phyloP scores from a whole-genome alignment of 1,284 basidiomycete species.

The Ustilago cynodontis region DNA sequence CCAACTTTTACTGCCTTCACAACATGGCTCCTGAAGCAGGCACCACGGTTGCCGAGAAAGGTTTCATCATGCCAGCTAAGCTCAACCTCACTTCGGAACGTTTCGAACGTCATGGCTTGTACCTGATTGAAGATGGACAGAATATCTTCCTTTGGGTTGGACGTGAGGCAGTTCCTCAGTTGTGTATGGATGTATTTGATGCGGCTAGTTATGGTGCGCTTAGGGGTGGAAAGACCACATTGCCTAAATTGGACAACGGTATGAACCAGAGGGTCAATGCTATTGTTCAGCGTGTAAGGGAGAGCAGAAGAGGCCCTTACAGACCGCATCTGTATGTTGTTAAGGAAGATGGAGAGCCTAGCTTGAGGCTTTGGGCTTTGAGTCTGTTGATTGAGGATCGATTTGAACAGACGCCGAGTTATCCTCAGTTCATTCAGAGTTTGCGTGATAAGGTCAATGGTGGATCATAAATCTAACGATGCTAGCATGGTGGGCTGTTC shows the following conservation, averaged over 20 bases:
- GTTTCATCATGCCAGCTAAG: conserved; percentile 82
- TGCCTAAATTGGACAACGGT: conserved; percentile 87
- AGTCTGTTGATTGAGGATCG: conserved; percentile 95
- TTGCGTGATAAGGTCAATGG: conserved; percentile 65
- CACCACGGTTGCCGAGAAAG: conserved; percentile 38
- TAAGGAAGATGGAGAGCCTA: conserved; percentile 96
- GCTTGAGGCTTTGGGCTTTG: conserved; percentile 90
- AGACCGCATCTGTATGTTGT: conserved; percentile 95
- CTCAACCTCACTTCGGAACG: conserved; percentile 92
- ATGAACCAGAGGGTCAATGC: conserved; percentile 95
- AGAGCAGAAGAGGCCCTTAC: conserved; percentile 87
- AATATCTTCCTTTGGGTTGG: conserved; percentile 98
- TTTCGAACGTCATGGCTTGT: conserved; percentile 93
- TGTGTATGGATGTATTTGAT: conserved; percentile 94
- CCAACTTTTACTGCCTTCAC: conserved; percentile 94
- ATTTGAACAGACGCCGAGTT: conserved; percentile 92
- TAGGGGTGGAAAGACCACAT: conserved; percentile 90
- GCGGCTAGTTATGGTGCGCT: conserved; percentile 87
- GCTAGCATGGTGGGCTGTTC: background rate
- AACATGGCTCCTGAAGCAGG: conserved; percentile 91
- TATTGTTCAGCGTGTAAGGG: conserved; percentile 90
- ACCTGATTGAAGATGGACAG: conserved; percentile 96
- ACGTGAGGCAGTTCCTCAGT: conserved; percentile 92
- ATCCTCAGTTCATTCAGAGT: conserved; percentile 84
- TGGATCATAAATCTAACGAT: conserved; percentile 55